Conservation (phyloP, 495 filamentous ascomycete genomes). For the Thermochaetoides thermophila region DNA sequence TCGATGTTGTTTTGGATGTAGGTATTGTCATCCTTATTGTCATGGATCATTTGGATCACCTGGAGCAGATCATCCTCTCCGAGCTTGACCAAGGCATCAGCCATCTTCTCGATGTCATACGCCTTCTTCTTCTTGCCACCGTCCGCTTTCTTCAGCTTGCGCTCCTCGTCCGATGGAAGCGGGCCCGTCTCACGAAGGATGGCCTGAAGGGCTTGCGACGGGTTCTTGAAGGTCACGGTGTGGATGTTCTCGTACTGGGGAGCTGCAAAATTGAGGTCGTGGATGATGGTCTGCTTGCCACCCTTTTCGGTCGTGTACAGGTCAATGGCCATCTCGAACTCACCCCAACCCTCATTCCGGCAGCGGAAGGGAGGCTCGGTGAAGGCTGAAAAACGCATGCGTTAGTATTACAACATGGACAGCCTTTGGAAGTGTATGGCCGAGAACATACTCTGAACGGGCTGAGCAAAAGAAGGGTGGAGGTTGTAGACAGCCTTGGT, state of each 20-base stretch:
- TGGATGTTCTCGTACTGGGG: conserved; percentile 76
- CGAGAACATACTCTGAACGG: conserved; percentile 58
- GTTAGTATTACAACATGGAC: not conserved
- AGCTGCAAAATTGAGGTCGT: conserved; percentile 85
- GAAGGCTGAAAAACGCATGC: conserved; percentile 40
- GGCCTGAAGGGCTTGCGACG: conserved; percentile 63
- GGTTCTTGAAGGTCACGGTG: conserved; percentile 75
- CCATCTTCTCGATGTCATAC: conserved; percentile 92
- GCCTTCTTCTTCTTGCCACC: conserved; percentile 73
- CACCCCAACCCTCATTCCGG: conserved; percentile 91
- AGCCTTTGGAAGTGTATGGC: not conserved
- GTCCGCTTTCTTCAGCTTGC: conserved; percentile 43
- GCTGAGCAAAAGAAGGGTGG: conserved; percentile 81
- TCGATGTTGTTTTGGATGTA: conserved; percentile 97
- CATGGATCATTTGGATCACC: conserved; percentile 95
- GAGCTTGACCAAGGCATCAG: conserved; percentile 43
- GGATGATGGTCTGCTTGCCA: conserved; percentile 62
- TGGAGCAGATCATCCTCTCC: conserved; percentile 58
- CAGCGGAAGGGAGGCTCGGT: conserved; percentile 78
- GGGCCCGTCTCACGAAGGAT: conserved; percentile 68
- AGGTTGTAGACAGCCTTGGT: conserved; percentile 84
- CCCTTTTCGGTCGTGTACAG: conserved; percentile 69
- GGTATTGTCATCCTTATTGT: conserved; percentile 80
- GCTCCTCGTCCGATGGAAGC: conserved; percentile 56
- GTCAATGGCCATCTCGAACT: conserved; percentile 89